Percentiles rank a stretch among this genome's conserved stretches.
These are phyloP conservation scores for Clonostachys rhizophaga DNA, from an alignment of 2,329 filamentous ascomycete genomes.

Conservation along the genomic window DNA sequence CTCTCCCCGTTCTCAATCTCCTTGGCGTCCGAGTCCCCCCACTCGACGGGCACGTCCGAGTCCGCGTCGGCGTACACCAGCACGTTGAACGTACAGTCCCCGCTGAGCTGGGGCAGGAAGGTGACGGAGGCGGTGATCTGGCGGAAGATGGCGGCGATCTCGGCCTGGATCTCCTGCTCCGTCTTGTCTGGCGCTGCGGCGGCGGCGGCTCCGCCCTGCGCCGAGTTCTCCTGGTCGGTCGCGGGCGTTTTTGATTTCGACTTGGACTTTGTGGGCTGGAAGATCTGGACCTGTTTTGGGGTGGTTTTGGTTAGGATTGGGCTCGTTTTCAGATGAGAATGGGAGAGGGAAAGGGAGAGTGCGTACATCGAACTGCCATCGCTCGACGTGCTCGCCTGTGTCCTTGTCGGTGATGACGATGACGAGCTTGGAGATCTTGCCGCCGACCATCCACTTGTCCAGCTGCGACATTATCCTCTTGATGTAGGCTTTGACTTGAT, in stretches of 20 bases:
- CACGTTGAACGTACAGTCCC: conserved; percentile 98
- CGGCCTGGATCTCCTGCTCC: conserved; percentile 87
- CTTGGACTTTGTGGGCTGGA: conserved; percentile 23
- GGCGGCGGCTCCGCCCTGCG: conserved; percentile 24
- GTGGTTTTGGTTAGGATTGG: conserved; percentile 1
- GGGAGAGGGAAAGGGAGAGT: background rate
- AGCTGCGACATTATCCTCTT: conserved; percentile 99
- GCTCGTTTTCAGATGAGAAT: conserved; percentile 2
- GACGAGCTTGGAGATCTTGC: conserved; percentile 95
- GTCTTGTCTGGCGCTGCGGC: conserved; percentile 63
- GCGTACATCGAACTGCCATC: conserved; percentile 93
- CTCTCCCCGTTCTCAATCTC: conserved; percentile 94
- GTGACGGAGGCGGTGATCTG: conserved; percentile 98
- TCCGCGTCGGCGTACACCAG: conserved; percentile 96
- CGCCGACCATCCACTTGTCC: conserved; percentile 94
- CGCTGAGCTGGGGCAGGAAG: conserved; percentile 82
- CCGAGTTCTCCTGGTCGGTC: conserved; percentile 67
- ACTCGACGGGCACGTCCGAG: conserved; percentile 93
- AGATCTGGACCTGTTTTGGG: conserved; percentile 27
- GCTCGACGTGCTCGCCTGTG: conserved; percentile 90
- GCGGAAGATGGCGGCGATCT: conserved; percentile 94
- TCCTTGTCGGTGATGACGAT: conserved; percentile 97
- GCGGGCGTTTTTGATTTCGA: conserved; percentile 37
- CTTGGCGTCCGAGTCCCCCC: conserved; percentile 97
- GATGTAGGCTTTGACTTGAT: conserved; percentile 98